These are phyloP conservation scores for Solanum chaucha DNA, from an alignment of 257 asterid genomes.

Conservation along the genomic window DNA sequence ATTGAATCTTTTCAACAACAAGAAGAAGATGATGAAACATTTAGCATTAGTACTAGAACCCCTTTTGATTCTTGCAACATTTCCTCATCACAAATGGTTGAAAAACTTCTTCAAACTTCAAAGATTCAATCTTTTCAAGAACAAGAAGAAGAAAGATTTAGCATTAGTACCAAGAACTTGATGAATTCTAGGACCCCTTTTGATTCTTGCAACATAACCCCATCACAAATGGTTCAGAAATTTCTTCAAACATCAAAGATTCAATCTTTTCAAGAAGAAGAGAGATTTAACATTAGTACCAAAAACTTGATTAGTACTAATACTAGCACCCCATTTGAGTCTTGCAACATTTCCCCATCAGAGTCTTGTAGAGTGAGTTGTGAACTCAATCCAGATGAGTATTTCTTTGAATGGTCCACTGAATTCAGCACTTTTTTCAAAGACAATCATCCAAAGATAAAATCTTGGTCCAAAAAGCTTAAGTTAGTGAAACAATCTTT, in stretches of 20 bases:
- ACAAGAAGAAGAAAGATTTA: not conserved
- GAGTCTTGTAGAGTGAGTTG: conserved; percentile 71
- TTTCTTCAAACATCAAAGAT: conserved; percentile 4
- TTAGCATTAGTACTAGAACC: not conserved
- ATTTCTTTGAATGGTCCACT: conserved; percentile 63
- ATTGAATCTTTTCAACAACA: not conserved
- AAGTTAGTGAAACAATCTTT: conserved; percentile 28
- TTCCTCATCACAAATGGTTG: not conserved
- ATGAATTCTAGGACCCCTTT: not conserved
- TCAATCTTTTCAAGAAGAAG: conserved; percentile 1
- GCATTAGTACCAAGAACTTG: not conserved
- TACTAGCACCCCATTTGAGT: conserved; percentile 31
- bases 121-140: conserved; percentile 1
- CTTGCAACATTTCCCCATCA: conserved; percentile 56
- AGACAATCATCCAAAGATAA: conserved; percentile 16
- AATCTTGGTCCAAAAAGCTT: conserved; percentile 37
- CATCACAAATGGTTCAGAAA: not conserved
- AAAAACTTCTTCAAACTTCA: conserved; percentile 7
- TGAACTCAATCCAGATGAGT: conserved; percentile 59
- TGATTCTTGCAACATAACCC: not conserved
- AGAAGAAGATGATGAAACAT: not conserved
- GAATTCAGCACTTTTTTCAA: conserved; percentile 36
- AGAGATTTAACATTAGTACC: not conserved
- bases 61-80: not conserved
- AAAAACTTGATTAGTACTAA: not conserved